These are phyloP conservation scores for Ceratocystis ficicola DNA, from an alignment of 2,329 filamentous ascomycete genomes.

Conservation along the genomic window DNA sequence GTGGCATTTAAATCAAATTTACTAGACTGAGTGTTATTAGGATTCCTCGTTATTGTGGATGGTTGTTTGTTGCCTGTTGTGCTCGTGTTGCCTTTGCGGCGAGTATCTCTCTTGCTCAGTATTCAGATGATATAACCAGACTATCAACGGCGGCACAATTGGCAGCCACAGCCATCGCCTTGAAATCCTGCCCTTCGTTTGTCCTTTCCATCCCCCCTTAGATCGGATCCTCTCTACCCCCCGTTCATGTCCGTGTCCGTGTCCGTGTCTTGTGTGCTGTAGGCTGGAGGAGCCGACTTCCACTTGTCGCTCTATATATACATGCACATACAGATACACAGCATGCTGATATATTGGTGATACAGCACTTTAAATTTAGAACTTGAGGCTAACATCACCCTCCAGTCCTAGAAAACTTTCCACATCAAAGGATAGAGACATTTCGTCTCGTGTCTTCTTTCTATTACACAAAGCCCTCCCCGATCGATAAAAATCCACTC, in stretches of 20 bases:
- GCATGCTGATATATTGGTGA: neutral
- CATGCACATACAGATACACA: neutral
- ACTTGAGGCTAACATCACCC: slow-evolving; percentile 1
- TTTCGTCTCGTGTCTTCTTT: slow-evolving; percentile 2
- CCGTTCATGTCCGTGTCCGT: neutral
- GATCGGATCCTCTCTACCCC: too few relatives aligned
- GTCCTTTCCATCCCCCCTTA: too few relatives aligned
- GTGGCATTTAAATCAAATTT: too few relatives aligned
- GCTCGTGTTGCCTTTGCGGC: too few relatives aligned
- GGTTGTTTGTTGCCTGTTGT: too few relatives aligned
- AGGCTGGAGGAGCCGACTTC: neutral
- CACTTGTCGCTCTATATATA: neutral
- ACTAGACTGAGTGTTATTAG: too few relatives aligned
- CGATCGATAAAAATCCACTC: neutral
- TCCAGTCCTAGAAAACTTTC: neutral
- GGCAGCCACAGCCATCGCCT: too few relatives aligned
- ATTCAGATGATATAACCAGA: too few relatives aligned
- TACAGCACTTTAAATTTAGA: neutral
- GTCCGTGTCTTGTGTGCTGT: neutral
- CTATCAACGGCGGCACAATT: too few relatives aligned
- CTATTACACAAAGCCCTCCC: neutral
- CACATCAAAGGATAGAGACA: neutral
- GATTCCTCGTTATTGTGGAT: too few relatives aligned
- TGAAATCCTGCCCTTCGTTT: too few relatives aligned
- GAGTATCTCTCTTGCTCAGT: too few relatives aligned